Evolutionary conservation across 179 eudicot species (phyloP).

Genomic region (Monotropa hypopitys): DNA sequence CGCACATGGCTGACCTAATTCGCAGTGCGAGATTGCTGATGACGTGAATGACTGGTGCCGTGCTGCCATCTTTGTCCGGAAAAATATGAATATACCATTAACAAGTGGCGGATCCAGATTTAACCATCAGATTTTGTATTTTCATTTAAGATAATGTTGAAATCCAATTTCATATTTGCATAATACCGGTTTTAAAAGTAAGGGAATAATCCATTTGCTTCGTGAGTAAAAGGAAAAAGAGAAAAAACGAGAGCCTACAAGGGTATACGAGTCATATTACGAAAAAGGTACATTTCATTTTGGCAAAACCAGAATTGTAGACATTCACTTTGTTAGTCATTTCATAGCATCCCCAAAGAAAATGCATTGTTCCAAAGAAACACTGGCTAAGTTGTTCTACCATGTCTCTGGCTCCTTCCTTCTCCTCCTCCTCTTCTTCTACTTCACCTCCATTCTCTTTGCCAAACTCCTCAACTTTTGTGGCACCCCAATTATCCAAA

Average conservation of each 20-base stretch:
- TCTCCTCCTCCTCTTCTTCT: slow-evolving; percentile 65
- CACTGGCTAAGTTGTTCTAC: slow-evolving; percentile 46
- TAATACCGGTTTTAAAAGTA: too few species aligned
- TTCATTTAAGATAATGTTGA: too few species aligned
- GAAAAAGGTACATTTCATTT: not conserved
- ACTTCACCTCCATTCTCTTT: slow-evolving; percentile 44
- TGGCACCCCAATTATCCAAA: slow-evolving; percentile 25
- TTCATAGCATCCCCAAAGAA: slow-evolving; percentile 20
- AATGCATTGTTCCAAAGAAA: slow-evolving; percentile 71
- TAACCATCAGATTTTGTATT: too few species aligned
- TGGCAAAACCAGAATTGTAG: slow-evolving; percentile 3
- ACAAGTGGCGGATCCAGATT: too few species aligned
- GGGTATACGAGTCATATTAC: slow-evolving; percentile 17
- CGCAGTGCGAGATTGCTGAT: too few species aligned
- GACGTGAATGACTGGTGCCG: too few species aligned
- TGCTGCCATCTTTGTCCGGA: too few species aligned
- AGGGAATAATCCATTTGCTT: too few species aligned
- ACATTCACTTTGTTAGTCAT: slow-evolving; percentile 9
- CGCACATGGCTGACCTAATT: too few species aligned
- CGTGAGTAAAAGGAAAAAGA: too few species aligned
- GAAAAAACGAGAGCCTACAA: not conserved
- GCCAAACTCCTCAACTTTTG: slow-evolving; percentile 41
- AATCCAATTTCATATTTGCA: too few species aligned
- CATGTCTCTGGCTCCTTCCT: slow-evolving; percentile 37
- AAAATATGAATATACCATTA: too few species aligned